A percentile compares a stretch with the other conserved stretches of the same genome.
Conservation (phyloP, 306 rosid genomes). For the Vigna trinervia region DNA sequence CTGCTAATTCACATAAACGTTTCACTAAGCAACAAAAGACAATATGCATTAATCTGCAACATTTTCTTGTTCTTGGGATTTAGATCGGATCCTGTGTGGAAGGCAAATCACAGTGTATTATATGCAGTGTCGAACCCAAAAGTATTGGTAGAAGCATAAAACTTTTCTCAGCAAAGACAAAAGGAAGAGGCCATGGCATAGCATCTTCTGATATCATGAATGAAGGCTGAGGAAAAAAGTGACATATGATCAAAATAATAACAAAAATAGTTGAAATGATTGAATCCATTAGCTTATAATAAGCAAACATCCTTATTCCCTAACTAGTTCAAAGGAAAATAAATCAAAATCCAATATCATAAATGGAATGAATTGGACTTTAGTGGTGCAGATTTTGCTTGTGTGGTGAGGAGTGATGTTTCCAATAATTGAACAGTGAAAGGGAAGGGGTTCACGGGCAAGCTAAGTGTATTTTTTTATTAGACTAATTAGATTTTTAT, state of each 20-base stretch:
- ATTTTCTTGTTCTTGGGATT: slow-evolving; percentile 31
- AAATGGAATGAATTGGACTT: slow-evolving; percentile 25
- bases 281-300: slow-evolving; percentile 16
- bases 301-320: slow-evolving; percentile 27
- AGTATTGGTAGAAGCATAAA: slow-evolving; percentile 23
- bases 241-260: slow-evolving; percentile 14
- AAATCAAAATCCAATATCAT: slow-evolving; percentile 24
- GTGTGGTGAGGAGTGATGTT: background rate
- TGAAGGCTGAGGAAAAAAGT: background rate
- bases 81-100: slow-evolving; percentile 23
- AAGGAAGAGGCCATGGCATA: slow-evolving; percentile 18
- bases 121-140: slow-evolving; percentile 29
- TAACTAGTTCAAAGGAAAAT: slow-evolving; percentile 4
- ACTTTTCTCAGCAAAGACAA: slow-evolving; percentile 30
- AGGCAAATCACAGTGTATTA: background rate
- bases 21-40: slow-evolving; percentile 37
- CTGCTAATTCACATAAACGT: slow-evolving; percentile 26
- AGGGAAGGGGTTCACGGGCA: slow-evolving; percentile 50
- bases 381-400: slow-evolving; percentile 23
- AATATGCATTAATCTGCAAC: slow-evolving; percentile 29
- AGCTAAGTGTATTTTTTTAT: slow-evolving; percentile 1
- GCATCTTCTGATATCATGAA: slow-evolving; percentile 9
- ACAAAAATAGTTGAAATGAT: background rate
- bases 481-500: background rate
- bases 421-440: slow-evolving; percentile 46